These are phyloP conservation scores for Syncephalastrum contaminatum DNA, from an alignment of 371 early-diverging fungal species.

Conservation along the genomic window DNA sequence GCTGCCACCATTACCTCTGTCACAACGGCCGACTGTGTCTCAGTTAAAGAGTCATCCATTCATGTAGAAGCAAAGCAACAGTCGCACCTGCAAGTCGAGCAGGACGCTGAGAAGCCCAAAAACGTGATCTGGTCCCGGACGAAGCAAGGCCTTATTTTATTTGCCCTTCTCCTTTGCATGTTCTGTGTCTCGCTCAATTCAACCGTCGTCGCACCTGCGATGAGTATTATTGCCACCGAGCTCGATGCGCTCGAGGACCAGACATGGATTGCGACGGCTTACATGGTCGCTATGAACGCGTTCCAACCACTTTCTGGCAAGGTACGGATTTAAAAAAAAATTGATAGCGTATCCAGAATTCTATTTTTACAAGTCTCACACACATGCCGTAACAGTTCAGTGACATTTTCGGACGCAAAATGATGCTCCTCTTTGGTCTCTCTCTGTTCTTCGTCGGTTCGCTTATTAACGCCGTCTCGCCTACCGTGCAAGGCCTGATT, in stretches of 20 bases:
- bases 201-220: conserved; percentile 66
- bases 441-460: conserved; percentile 36
- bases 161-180: conserved; percentile 17
- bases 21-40: too few relatives aligned
- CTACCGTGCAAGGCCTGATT: conserved; percentile 47
- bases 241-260: conserved; percentile 9
- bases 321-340: conserved; percentile 22
- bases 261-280: conserved; percentile 26
- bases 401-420: conserved; percentile 41
- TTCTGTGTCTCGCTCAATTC: conserved; percentile 75
- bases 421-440: conserved; percentile 24
- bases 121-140: too few relatives aligned
- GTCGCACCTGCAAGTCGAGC: too few relatives aligned
- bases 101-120: too few relatives aligned
- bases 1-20: too few relatives aligned
- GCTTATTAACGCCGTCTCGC: conserved; percentile 4
- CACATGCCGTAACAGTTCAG: conserved; percentile 15
- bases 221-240: conserved; percentile 7
- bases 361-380: background rate
- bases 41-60: too few relatives aligned
- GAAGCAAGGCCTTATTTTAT: conserved; percentile 1
- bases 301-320: conserved; percentile 58
- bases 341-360: background rate
- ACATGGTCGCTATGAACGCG: conserved; percentile 54
- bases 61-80: too few relatives aligned